Conservation (phyloP, 2,329 filamentous ascomycete genomes). For the Colletotrichum paranaense region DNA sequence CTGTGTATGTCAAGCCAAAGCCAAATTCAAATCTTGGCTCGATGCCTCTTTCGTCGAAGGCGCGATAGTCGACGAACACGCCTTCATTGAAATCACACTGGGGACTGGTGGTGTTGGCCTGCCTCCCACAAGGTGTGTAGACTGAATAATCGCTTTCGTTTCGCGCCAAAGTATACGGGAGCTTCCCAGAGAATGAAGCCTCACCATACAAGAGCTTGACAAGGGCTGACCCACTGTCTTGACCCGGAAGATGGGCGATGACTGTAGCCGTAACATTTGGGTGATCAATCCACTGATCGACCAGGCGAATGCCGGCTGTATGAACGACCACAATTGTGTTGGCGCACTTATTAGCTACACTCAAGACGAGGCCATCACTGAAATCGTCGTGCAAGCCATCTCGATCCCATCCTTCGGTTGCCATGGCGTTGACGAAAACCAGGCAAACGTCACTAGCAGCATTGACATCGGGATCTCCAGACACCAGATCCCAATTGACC, state of each 20-base stretch:
- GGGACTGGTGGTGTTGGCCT: constrained; percentile 41
- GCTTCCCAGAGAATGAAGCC: constrained; percentile 64
- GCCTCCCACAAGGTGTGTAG: constrained; percentile 40
- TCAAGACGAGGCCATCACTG: constrained; percentile 66
- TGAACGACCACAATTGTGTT: constrained; percentile 75
- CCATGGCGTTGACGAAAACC: constrained; percentile 74
- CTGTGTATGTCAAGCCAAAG: constrained; percentile 67
- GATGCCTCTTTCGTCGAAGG: constrained; percentile 61
- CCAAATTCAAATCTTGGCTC: constrained; percentile 66
- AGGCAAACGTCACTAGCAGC: constrained; percentile 70
- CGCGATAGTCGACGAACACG: constrained; percentile 64
- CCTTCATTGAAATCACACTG: constrained; percentile 65
- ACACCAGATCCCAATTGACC: constrained; percentile 69
- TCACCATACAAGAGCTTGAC: constrained; percentile 68
- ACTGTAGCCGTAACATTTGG: constrained; percentile 74
- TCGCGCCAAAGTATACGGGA: constrained; percentile 71
- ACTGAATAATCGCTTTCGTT: constrained; percentile 64
- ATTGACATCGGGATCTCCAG: constrained; percentile 59
- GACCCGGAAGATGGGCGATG: constrained; percentile 72
- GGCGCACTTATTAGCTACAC: constrained; percentile 67
- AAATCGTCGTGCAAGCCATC: constrained; percentile 73
- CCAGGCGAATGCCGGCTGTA: constrained; percentile 68
- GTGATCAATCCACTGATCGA: constrained; percentile 72
- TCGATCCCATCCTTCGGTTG: constrained; percentile 77
- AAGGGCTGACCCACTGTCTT: constrained; percentile 68